A percentile compares a stretch with the other conserved stretches of the same genome.
Evolutionary conservation across 768 basidiomycete genomes (phyloP).

Genomic region (Hortiboletus campestris): DNA sequence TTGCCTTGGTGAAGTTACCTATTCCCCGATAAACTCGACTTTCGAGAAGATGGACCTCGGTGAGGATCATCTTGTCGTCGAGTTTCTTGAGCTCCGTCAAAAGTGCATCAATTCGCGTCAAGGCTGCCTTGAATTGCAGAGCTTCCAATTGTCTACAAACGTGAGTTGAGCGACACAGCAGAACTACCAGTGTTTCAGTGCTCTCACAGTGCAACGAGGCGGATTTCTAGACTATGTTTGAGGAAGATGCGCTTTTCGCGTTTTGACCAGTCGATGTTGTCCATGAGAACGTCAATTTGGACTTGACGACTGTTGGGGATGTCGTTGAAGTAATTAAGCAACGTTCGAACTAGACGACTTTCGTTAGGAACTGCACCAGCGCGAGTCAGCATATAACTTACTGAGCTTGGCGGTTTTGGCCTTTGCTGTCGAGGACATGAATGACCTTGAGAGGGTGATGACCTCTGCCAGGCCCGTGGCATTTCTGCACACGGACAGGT

Average conservation of each 20-base stretch:
- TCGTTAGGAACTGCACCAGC: not conserved
- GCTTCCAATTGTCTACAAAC: constrained; percentile 65
- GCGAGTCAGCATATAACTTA: constrained; percentile 27
- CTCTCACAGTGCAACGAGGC: constrained; percentile 71
- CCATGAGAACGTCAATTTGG: constrained; percentile 83
- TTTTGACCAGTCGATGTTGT: constrained; percentile 93
- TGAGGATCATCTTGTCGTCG: constrained; percentile 97
- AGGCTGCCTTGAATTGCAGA: constrained; percentile 72
- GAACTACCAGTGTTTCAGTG: not conserved
- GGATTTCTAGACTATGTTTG: constrained; percentile 89
- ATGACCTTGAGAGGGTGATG: constrained; percentile 76
- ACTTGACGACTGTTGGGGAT: constrained; percentile 73
- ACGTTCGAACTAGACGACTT: constrained; percentile 69
- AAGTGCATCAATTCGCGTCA: constrained; percentile 80
- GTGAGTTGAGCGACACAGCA: constrained; percentile 2
- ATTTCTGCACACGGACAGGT: constrained; percentile 51
- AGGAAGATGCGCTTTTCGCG: constrained; percentile 92
- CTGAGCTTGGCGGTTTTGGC: constrained; percentile 97
- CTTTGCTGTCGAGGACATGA: constrained; percentile 94
- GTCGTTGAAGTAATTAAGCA: constrained; percentile 83
- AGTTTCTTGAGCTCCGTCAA: constrained; percentile 88
- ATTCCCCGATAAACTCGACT: constrained; percentile 87
- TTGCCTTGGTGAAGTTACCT: constrained; percentile 86
- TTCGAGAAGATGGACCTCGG: constrained; percentile 94
- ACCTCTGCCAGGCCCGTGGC: constrained; percentile 82